Base-by-base conservation (phyloP, 192 early-diverging fungal genomes). In the Podochytrium sp. region DNA sequence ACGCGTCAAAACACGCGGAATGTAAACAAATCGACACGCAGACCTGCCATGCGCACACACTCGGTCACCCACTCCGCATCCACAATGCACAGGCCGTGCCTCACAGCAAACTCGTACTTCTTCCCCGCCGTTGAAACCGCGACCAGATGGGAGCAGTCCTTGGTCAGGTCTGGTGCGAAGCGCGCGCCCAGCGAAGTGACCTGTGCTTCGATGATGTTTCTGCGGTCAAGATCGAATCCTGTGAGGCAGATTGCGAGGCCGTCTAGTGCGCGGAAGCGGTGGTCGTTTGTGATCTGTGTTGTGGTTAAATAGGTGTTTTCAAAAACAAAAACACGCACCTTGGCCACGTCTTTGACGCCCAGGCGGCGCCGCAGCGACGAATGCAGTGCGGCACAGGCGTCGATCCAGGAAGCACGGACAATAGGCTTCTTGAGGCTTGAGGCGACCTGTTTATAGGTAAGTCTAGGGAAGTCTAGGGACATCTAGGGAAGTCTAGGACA, bases 81-180 rank as follows among this genome's bases (percentile, higher is more conserved):
- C 1, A 81, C 77, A 25, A 81, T 50, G 4, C 56, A 40, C 6
- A 81, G 38, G 59, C 73, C 67, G 32, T 59, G 62, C 33, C 60
- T 63, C 2, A 43, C 23, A 27, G 80, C 80, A 32, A 71, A 62
- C 38, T 81, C 80, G 52, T 61, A 78, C 56, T 81, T 81, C 20
- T 25, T 61, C 27, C 79, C 68, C 23, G 30, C 27, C 23, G 76
- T 55, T 14, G 7, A 5, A 0, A 35, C 38, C 2, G 73, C 72
- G 37, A 81, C 65, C 32, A 81, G 72, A 59, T 81, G 80, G 27
- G 80, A 78, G 73, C 80, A 81, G 10, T 42, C 32, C 12, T 40
- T 34, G 1, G 69, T 52, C 34, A 80, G 41, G 38, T 74, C 51
- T 5, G 43, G 30, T 7, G 37, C n/a, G 33, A 77, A 77, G n/a